Evolutionary conservation across 1,284 basidiomycete species (phyloP).

Genomic region (Coniferiporia sulphurascens): DNA sequence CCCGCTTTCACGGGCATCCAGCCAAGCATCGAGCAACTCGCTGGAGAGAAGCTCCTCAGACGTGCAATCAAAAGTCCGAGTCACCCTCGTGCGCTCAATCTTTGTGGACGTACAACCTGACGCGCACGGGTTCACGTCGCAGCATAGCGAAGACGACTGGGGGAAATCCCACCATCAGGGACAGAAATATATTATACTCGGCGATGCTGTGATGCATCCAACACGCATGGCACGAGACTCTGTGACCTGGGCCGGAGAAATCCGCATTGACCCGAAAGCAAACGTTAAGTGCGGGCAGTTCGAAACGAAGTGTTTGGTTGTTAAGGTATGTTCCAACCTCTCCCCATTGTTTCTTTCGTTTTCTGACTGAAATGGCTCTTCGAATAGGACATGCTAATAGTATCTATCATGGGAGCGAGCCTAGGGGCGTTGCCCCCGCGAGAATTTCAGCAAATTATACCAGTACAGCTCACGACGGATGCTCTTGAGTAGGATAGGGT

Average conservation of each 20-base stretch:
- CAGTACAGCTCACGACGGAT: slow-evolving; percentile 18
- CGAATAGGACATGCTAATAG: slow-evolving; percentile 16
- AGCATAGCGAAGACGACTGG: no score
- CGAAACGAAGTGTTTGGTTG: slow-evolving; percentile 7
- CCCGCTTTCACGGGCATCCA: not conserved
- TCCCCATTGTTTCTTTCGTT: not conserved
- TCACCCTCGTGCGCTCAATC: slow-evolving; percentile 13
- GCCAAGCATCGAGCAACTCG: not conserved
- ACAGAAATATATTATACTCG: slow-evolving; percentile 11
- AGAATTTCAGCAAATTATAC: slow-evolving; percentile 16
- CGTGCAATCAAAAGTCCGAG: not conserved
- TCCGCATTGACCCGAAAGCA: slow-evolving; percentile 5
- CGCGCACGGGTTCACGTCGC: no score
- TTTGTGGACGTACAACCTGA: not conserved
- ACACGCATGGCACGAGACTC: not conserved
- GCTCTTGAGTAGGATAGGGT: not conserved
- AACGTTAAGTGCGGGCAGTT: slow-evolving; percentile 10
- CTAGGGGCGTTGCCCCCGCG: not conserved
- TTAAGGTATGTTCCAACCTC: slow-evolving; percentile 6
- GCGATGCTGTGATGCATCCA: slow-evolving; percentile 14
- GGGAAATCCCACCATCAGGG: not conserved
- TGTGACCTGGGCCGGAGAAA: slow-evolving; percentile 17
- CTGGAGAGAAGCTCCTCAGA: not conserved
- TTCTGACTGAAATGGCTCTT: not conserved
- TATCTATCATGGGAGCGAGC: slow-evolving; percentile 12